These are phyloP conservation scores for Hypoxylon sp. DNA, from an alignment of 2,329 filamentous ascomycete genomes.

Conservation along the genomic window DNA sequence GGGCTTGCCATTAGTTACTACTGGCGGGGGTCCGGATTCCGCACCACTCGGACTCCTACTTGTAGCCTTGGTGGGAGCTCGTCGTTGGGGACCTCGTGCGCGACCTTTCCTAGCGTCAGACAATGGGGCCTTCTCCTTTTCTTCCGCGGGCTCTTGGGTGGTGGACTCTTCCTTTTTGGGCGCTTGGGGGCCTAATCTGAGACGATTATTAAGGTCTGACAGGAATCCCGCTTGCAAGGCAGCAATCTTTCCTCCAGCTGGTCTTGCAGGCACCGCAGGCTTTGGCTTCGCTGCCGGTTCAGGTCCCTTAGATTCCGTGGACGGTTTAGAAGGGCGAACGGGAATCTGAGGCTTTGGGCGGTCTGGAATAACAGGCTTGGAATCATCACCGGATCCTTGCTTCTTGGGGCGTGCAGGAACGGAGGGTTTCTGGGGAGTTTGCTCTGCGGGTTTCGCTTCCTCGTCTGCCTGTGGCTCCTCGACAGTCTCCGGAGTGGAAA, in stretches of 20 bases:
- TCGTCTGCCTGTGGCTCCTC: constrained; percentile 57
- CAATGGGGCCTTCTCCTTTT: constrained; percentile 81
- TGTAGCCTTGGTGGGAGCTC: constrained; percentile 70
- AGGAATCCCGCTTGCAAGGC: constrained; percentile 92
- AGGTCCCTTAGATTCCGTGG: constrained; percentile 56
- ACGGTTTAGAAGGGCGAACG: constrained; percentile 59
- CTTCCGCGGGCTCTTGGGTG: constrained; percentile 65
- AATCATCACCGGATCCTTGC: constrained; percentile 51
- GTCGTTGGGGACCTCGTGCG: constrained; percentile 86
- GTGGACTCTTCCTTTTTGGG: constrained; percentile 79
- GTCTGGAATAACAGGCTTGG: constrained; percentile 61
- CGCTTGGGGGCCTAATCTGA: constrained; percentile 86
- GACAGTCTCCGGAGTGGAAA: constrained; percentile 66
- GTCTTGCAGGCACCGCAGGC: constrained; percentile 82
- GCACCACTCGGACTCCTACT: constrained; percentile 50
- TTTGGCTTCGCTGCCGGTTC: constrained; percentile 75
- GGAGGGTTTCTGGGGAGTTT: constrained; percentile 66
- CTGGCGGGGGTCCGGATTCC: constrained; percentile 48
- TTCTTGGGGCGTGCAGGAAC: constrained; percentile 67
- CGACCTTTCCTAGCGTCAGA: constrained; percentile 90
- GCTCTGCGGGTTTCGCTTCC: constrained; percentile 55
- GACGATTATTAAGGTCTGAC: constrained; percentile 89
- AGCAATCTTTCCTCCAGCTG: constrained; percentile 87
- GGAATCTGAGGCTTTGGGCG: constrained; percentile 72
- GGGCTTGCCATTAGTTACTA: constrained; percentile 52